Conservation (phyloP, 1,139 yeast genomes). For the Geotrichum phurueaensis region DNA sequence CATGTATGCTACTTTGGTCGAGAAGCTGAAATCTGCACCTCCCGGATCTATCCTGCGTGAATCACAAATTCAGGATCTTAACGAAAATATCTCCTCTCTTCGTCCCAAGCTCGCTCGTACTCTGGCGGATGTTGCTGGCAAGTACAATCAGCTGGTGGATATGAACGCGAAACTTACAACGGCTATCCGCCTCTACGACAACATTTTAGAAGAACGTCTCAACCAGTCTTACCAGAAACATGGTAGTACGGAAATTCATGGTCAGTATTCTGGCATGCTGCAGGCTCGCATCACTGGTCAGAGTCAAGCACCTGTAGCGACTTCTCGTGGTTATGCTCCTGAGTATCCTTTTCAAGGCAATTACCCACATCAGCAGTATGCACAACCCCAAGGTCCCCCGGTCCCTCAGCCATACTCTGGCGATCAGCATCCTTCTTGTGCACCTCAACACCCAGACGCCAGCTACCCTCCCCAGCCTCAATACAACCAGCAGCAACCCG, state of each 20-base stretch:
- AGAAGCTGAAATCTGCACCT: slow-evolving; percentile 47
- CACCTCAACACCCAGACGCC: neutral
- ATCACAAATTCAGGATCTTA: slow-evolving; percentile 55
- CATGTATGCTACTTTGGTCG: slow-evolving; percentile 65
- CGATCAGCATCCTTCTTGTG: neutral
- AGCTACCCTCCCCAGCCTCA: neutral
- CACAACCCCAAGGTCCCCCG: neutral
- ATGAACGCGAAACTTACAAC: slow-evolving; percentile 79
- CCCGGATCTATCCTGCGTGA: slow-evolving; percentile 55
- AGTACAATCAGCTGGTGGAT: slow-evolving; percentile 66
- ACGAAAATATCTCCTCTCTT: slow-evolving; percentile 55
- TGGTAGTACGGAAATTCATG: slow-evolving; percentile 5
- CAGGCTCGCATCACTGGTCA: slow-evolving; percentile 6
- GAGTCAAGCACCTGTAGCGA: neutral
- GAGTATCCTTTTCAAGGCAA: neutral
- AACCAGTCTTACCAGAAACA: slow-evolving; percentile 42
- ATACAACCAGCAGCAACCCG: neutral
- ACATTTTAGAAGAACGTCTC: slow-evolving; percentile 64
- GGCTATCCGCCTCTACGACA: slow-evolving; percentile 72
- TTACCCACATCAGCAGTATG: slow-evolving; percentile 6
- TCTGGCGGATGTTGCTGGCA: slow-evolving; percentile 55
- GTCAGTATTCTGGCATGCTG: neutral
- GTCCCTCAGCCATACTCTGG: neutral
- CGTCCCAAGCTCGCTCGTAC: slow-evolving; percentile 73
- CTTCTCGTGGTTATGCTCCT: neutral